phyloP scores from a whole-genome alignment of 305 asterid genomes.

The Petunia hybrid region DNA sequence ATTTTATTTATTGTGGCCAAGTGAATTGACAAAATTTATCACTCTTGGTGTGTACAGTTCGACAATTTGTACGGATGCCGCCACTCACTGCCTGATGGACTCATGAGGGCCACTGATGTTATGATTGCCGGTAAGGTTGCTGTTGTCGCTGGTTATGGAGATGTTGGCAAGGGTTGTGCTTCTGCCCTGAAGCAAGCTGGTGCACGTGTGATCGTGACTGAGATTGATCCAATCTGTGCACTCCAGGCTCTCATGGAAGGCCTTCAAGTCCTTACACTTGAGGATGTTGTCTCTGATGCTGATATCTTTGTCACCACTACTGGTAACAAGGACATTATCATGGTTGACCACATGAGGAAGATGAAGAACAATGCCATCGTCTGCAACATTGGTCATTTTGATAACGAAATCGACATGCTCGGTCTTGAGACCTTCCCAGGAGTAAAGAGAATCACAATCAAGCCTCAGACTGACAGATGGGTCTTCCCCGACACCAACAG shows the following conservation, averaged over 20 bases:
- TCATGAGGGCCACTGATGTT: slow-evolving; percentile 76
- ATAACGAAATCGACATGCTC: slow-evolving; percentile 74
- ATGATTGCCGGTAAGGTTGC: slow-evolving; percentile 82
- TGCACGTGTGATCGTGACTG: slow-evolving; percentile 74
- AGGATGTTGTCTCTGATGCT: slow-evolving; percentile 60
- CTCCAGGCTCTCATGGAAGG: slow-evolving; percentile 86
- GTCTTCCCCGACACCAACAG: slow-evolving; percentile 69
- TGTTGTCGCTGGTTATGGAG: slow-evolving; percentile 75
- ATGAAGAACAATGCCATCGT: slow-evolving; percentile 81
- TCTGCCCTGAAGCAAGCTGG: slow-evolving; percentile 67
- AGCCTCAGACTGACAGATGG: slow-evolving; percentile 73
- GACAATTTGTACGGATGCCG: slow-evolving; percentile 79
- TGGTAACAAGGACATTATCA: slow-evolving; percentile 77
- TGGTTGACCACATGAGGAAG: slow-evolving; percentile 69
- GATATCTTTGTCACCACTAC: slow-evolving; percentile 81
- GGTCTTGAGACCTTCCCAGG: slow-evolving; percentile 76
- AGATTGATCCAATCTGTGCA: slow-evolving; percentile 81
- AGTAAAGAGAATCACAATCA: slow-evolving; percentile 63
- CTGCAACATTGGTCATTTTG: slow-evolving; percentile 83
- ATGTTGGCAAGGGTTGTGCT: slow-evolving; percentile 82
- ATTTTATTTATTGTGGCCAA: too few species aligned
- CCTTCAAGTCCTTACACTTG: slow-evolving; percentile 62
- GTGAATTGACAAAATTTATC: not conserved
- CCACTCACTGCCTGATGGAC: slow-evolving; percentile 73
- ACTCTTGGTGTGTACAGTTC: not conserved